Conservation (phyloP, 768 basidiomycete genomes). For the Mycena maculata region DNA sequence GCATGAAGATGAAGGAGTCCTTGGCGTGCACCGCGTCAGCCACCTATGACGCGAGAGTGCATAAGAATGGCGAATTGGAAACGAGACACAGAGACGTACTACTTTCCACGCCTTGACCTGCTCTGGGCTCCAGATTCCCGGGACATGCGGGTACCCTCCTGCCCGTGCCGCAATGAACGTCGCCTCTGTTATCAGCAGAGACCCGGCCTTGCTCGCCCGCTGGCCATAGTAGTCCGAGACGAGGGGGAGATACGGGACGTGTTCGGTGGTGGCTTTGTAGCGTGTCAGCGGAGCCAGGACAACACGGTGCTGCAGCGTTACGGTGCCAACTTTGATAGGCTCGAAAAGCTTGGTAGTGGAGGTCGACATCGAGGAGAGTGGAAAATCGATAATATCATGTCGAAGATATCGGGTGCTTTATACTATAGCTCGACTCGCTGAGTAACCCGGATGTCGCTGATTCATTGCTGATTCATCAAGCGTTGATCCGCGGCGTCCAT, state of each 20-base stretch:
- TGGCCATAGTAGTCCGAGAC: slow-evolving; percentile 53
- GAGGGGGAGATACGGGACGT: slow-evolving; percentile 46
- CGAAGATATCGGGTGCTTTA: too few species aligned
- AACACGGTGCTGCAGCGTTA: slow-evolving; percentile 52
- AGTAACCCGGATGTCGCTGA: too few species aligned
- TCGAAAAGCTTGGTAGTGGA: slow-evolving; percentile 44
- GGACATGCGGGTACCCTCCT: slow-evolving; percentile 53
- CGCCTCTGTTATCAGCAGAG: slow-evolving; percentile 61
- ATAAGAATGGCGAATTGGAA: background rate
- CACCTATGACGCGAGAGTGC: slow-evolving; percentile 40
- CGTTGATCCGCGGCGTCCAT: too few species aligned
- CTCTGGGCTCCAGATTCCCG: slow-evolving; percentile 62
- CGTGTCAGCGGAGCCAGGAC: slow-evolving; percentile 59
- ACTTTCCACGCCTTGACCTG: slow-evolving; percentile 51
- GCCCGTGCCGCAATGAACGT: slow-evolving; percentile 48
- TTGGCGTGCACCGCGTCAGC: slow-evolving; percentile 55
- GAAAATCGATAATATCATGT: too few species aligned
- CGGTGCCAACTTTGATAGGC: slow-evolving; percentile 47
- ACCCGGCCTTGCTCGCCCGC: slow-evolving; percentile 52
- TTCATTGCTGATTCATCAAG: too few species aligned
- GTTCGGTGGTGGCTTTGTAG: slow-evolving; percentile 40
- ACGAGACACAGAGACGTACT: background rate
- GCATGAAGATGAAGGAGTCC: slow-evolving; percentile 51
- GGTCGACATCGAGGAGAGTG: too few species aligned
- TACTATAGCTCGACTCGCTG: too few species aligned